Evolutionary conservation across 2,329 filamentous ascomycete genomes (phyloP), one percentile per base, ranked within the genome.

Genomic region (Arthrobotrys entomopaga): DNA sequence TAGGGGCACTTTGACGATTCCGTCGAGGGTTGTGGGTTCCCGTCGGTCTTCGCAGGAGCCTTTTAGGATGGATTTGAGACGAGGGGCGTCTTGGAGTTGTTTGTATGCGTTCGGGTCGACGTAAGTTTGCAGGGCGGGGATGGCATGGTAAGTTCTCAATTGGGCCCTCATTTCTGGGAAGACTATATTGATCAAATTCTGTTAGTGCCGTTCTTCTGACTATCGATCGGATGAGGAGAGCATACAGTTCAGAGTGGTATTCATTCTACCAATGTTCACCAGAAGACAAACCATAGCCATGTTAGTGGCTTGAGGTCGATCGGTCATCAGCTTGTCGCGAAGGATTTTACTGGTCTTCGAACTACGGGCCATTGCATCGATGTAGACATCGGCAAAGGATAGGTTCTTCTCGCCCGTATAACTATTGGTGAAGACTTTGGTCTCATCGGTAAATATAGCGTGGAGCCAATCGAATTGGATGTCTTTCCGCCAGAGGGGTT

Each of bases 221-320:
- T 16, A 16, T 43, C 19, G n/a, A 58, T 7, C 5, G 29, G n/a
- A 42, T 1, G 10, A 5, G 8, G 7, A 38, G 34, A 24, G 82
- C 88, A 80, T 84, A 97, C 93, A 98, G 80, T 99, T 99, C 54
- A 99, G 85, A 0, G 95, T 99, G 1, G 95, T 99, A 82, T 99
- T 99, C 95, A 99, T 99, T 76, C 95, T 87, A 70, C 95, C 95
- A 77, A 99, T 91, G 80, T 99, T 99, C 81, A 99, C 95, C 79
- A 99, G 84, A 77, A 99, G 84, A 82, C 95, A 99, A 71, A 99
- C 94, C 95, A 99, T 99, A 61, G 95, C 95, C 95, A 99, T 99
- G 80, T 92, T 94, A 81, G 97, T 93, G 40, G 94, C 95, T 20
- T 93, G 93, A 77, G 92, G 90, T 79, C 92, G 89, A 81, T 99